Evolutionary conservation across 768 basidiomycete species (phyloP).

Genomic region (Serpula lacrymans): DNA sequence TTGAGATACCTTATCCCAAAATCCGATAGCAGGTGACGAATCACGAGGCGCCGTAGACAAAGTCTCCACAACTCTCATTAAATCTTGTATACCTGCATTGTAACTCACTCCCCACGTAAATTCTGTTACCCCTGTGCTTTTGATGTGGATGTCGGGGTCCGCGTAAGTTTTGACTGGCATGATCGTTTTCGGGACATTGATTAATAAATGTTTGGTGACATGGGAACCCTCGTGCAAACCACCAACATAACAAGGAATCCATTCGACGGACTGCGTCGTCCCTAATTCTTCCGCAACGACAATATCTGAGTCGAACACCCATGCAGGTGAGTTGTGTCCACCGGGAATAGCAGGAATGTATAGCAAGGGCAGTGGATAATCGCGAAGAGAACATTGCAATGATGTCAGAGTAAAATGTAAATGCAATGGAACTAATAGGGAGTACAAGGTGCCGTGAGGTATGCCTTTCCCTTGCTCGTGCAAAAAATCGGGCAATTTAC

Average conservation of each 20-base stretch:
- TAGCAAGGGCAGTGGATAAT: slow-evolving; percentile 87
- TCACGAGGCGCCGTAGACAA: slow-evolving; percentile 77
- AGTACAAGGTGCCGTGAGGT: slow-evolving; percentile 67
- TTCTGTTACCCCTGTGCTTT: slow-evolving; percentile 61
- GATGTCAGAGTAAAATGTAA: slow-evolving; percentile 63
- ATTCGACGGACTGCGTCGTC: slow-evolving; percentile 59
- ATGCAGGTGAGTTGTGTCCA: slow-evolving; percentile 37
- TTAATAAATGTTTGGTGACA: slow-evolving; percentile 49
- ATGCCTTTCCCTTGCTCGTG: slow-evolving; percentile 63
- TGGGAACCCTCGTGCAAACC: slow-evolving; percentile 49
- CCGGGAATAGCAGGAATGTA: slow-evolving; percentile 52
- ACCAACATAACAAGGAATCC: slow-evolving; percentile 67
- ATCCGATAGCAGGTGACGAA: slow-evolving; percentile 78
- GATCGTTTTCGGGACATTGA: slow-evolving; percentile 82
- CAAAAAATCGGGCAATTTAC: slow-evolving; percentile 60
- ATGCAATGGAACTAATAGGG: slow-evolving; percentile 81
- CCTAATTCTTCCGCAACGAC: slow-evolving; percentile 89
- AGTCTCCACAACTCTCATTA: slow-evolving; percentile 80
- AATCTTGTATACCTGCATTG: slow-evolving; percentile 79
- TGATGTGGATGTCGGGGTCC: slow-evolving; percentile 63
- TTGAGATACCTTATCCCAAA: slow-evolving; percentile 86
- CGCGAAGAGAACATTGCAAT: slow-evolving; percentile 66
- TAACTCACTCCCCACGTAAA: slow-evolving; percentile 91
- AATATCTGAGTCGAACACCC: slow-evolving; percentile 71
- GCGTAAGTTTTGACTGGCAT: slow-evolving; percentile 96